Evolutionary conservation across 176 grass and related monocot genomes (phyloP), one percentile per base, ranked within the genome.

Genomic region (Thalia dealbata): DNA sequence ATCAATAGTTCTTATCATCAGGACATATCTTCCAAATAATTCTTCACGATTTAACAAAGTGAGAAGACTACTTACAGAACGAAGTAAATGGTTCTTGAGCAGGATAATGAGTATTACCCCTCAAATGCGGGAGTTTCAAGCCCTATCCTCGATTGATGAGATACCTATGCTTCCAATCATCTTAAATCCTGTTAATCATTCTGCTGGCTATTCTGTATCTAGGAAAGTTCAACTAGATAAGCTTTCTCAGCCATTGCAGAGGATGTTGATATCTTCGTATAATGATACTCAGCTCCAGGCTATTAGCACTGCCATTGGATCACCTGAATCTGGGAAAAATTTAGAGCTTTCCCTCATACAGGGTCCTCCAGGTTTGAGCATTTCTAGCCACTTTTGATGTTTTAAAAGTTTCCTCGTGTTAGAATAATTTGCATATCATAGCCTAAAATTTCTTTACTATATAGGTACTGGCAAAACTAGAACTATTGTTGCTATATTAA

Each of bases 281-380:
- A 96, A 96, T 79, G 72, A 87, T 19, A 96, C 89, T 69, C 92
- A 96, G 69, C 81, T 96, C 35, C 77, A 89, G 79, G 92, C 89
- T 77, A 86, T 96, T 65, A 82, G 77, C 76, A 67, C 77, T 71
- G 86, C 86, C 61, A 83, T 91, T 19, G 70, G 82, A 72, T 46
- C 58, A 44, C 41, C 76, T 42, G 71, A 69, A 43, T 84, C 75
- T 32, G 78, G 68, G 64, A 60, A 70, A 74, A 81, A 83, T 48
- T 89, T 85, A 78, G 89, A 96, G 41, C 73, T 96, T 27, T 92
- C 93, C 61, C 85, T 96, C 84, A 92, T 96, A 72, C 93, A 96
- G 78, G 93, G 93, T 29, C 93, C 93, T 88, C 93, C 93, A 86
- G 93, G 89, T 96, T 80, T 70, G 15, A 27, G 15, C 21, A 41